Conservation (phyloP, 371 early-diverging fungal genomes). For the Mucor sp. region DNA sequence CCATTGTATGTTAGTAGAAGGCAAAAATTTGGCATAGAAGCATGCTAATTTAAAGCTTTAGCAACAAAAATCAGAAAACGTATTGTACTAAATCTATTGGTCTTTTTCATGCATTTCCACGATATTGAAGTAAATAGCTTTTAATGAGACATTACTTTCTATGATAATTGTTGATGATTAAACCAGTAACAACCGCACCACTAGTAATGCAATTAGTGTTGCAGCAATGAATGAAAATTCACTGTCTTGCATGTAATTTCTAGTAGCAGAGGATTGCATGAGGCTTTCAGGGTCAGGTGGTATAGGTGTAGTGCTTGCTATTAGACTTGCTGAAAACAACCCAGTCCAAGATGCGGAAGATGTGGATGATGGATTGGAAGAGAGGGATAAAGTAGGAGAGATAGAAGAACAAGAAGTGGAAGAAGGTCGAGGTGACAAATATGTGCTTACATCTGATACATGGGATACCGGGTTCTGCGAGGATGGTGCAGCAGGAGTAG, state of each 20-base stretch:
- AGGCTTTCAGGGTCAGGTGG: neutral
- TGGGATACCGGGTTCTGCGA: neutral
- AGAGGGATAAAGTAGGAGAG: neutral
- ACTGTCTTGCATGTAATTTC: neutral
- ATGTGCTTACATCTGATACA: neutral
- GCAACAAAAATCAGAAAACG: too few species aligned
- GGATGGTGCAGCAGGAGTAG: neutral
- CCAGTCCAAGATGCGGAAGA: neutral
- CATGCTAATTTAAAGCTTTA: too few species aligned
- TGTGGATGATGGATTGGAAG: neutral
- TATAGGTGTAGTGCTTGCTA: slow-evolving; percentile 1
- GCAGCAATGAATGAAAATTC: slow-evolving; percentile 1
- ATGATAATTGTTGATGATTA: neutral
- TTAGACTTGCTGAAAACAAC: neutral
- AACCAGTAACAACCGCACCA: slow-evolving; percentile 3
- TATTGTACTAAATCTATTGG: too few species aligned
- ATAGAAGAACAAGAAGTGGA: too few species aligned
- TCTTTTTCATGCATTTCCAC: too few species aligned
- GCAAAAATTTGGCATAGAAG: too few species aligned
- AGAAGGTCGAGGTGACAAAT: too few species aligned
- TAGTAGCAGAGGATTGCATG: neutral
- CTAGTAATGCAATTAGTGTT: neutral
- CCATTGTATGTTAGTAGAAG: too few species aligned
- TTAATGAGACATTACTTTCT: too few species aligned
- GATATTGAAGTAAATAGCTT: too few species aligned